Percentiles rank a stretch among this genome's conserved stretches.
Conservation (phyloP, 805 yeast genomes). For the Kodamaea leandrae region DNA sequence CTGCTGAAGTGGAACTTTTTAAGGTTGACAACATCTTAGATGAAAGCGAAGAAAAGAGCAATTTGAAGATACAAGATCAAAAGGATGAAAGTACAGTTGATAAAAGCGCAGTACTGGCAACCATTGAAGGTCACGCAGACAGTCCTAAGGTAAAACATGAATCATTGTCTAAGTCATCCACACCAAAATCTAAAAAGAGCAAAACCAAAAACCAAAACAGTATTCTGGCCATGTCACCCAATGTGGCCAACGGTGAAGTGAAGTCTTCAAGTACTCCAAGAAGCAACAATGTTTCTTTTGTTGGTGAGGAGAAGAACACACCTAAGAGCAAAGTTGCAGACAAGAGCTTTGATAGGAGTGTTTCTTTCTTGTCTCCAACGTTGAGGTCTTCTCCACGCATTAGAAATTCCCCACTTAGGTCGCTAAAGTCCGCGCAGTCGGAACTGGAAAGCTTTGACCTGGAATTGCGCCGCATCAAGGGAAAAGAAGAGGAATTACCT, state of each 20-base stretch:
- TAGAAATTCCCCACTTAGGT: not conserved
- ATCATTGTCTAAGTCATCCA: not conserved
- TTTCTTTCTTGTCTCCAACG: not conserved
- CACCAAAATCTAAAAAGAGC: not conserved
- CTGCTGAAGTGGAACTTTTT: constrained; percentile 8
- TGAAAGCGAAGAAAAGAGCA: not conserved
- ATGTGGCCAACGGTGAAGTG: not conserved
- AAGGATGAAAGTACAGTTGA: not conserved
- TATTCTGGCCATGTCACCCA: not conserved
- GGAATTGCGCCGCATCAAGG: constrained; percentile 17
- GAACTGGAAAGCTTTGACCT: constrained; percentile 24
- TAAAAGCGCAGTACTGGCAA: no score
- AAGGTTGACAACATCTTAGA: constrained; percentile 3
- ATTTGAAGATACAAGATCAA: not conserved
- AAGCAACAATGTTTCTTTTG: not conserved
- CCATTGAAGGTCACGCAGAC: no score
- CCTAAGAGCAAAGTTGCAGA: not conserved
- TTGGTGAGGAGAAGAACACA: no score
- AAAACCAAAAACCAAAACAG: not conserved
- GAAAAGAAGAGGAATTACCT: constrained; percentile 9
- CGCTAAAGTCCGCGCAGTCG: not conserved
- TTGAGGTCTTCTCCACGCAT: not conserved
- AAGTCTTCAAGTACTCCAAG: constrained; percentile 1
- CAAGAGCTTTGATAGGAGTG: not conserved
- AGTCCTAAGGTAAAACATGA: no score